Evolutionary conservation across 2,329 filamentous ascomycete species (phyloP).

Genomic region (Penicillium palitans): DNA sequence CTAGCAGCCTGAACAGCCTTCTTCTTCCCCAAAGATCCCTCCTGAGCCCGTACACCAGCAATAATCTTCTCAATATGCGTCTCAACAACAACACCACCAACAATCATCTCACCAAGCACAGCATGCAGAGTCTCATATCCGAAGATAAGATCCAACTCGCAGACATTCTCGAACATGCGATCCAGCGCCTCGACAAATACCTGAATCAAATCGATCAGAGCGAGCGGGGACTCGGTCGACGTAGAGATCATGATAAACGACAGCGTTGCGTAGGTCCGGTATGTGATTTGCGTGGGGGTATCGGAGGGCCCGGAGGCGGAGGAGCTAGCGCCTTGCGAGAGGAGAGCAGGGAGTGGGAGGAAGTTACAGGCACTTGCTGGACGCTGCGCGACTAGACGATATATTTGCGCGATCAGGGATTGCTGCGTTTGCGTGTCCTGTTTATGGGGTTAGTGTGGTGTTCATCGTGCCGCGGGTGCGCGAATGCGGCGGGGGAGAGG

Average conservation of each 20-base stretch:
- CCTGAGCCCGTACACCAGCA: constrained; percentile 67
- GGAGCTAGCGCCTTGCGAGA: constrained; percentile 54
- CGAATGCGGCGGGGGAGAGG: not conserved
- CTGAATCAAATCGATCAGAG: constrained; percentile 93
- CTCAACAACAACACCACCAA: constrained; percentile 91
- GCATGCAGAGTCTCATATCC: constrained; percentile 98
- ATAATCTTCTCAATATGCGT: constrained; percentile 87
- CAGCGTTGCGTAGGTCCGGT: constrained; percentile 95
- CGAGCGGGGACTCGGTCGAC: constrained; percentile 91
- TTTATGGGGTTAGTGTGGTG: constrained; percentile 9
- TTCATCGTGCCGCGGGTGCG: not conserved
- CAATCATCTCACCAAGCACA: constrained; percentile 87
- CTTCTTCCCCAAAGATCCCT: constrained; percentile 45
- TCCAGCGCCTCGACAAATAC: constrained; percentile 97
- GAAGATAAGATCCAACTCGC: constrained; percentile 97
- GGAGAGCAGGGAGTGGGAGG: constrained; percentile 71
- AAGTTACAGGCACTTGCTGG: constrained; percentile 96
- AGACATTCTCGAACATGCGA: constrained; percentile 95
- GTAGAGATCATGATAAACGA: constrained; percentile 99
- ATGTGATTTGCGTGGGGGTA: constrained; percentile 91
- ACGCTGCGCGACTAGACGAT: constrained; percentile 88
- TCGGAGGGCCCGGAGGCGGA: constrained; percentile 68
- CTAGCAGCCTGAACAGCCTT: constrained; percentile 47
- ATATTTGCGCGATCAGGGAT: constrained; percentile 94
- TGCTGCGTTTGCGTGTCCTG: constrained; percentile 98